These are phyloP conservation scores for Gossypium sturtianum DNA, from an alignment of 345 rosid genomes.

Conservation along the genomic window DNA sequence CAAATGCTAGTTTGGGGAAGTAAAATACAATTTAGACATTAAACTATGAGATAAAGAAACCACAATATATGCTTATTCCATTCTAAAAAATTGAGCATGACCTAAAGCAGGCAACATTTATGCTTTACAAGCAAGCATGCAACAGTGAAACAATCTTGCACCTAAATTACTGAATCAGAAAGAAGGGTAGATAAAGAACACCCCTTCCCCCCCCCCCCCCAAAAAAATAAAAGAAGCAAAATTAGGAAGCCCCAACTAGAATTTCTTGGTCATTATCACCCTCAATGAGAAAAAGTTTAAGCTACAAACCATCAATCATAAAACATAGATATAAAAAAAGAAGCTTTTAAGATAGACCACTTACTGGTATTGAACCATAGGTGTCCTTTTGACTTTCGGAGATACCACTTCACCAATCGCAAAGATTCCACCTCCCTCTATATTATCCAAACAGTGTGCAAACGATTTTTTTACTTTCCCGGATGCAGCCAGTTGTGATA, in stretches of 20 bases:
- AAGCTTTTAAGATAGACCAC: slow-evolving; percentile 25
- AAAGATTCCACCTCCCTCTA: slow-evolving; percentile 79
- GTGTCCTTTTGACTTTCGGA: slow-evolving; percentile 64
- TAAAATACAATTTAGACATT: not conserved
- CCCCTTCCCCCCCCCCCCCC: too few relatives aligned
- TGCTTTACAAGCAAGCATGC: not conserved
- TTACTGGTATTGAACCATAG: slow-evolving; percentile 71
- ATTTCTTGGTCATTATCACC: not conserved
- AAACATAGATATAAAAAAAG: not conserved
- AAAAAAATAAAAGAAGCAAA: not conserved
- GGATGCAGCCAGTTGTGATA: slow-evolving; percentile 74
- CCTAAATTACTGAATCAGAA: not conserved
- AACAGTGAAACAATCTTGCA: not conserved
- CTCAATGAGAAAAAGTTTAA: not conserved
- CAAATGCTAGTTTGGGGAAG: not conserved
- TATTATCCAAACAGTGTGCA: slow-evolving; percentile 78
- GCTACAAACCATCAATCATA: not conserved
- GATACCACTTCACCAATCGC: slow-evolving; percentile 65
- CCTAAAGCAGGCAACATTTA: not conserved
- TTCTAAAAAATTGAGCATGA: not conserved
- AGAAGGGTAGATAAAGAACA: not conserved
- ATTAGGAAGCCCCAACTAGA: not conserved
- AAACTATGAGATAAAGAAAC: not conserved
- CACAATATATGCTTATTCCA: not conserved
- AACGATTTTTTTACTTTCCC: slow-evolving; percentile 59